phyloP scores from a whole-genome alignment of 2,329 filamentous ascomycete species.

The Torrubiellomyces zombiae region DNA sequence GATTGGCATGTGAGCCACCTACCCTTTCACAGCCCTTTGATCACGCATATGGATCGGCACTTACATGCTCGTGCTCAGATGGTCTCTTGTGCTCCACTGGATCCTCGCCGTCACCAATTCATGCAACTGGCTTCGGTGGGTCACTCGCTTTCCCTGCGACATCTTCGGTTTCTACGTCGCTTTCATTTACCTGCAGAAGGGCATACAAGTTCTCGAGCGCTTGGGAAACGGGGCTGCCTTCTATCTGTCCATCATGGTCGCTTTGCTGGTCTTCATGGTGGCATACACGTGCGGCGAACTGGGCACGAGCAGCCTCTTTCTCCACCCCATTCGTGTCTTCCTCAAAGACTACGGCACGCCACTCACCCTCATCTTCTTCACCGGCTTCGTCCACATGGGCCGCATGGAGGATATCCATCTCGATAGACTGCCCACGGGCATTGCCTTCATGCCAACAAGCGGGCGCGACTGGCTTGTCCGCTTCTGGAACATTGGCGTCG shows the following conservation, averaged over 20 bases:
- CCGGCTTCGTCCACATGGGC: constrained; percentile 74
- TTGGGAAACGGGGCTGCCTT: constrained; percentile 52
- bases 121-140: constrained; percentile 76
- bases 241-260: constrained; percentile 64
- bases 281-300: constrained; percentile 60
- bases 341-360: constrained; percentile 83
- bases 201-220: constrained; percentile 66
- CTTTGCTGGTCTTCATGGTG: constrained; percentile 60
- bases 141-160: constrained; percentile 82
- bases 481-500: constrained; percentile 62
- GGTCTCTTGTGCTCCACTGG: constrained; percentile 76
- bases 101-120: constrained; percentile 68
- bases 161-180: constrained; percentile 91
- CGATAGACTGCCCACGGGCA: constrained; percentile 56
- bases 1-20: constrained; percentile 53
- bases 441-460: constrained; percentile 62
- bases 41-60: too few relatives aligned
- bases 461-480: constrained; percentile 61
- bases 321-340: constrained; percentile 61
- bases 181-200: constrained; percentile 83
- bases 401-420: constrained; percentile 59
- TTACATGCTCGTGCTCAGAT: constrained; percentile 31
- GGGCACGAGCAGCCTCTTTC: constrained; percentile 55
- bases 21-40: not conserved
- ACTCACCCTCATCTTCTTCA: constrained; percentile 71